Percentiles rank a stretch among this genome's conserved stretches.
Evolutionary conservation across 2,329 filamentous ascomycete genomes (phyloP).

Genomic region (Endocalyx cinctus): DNA sequence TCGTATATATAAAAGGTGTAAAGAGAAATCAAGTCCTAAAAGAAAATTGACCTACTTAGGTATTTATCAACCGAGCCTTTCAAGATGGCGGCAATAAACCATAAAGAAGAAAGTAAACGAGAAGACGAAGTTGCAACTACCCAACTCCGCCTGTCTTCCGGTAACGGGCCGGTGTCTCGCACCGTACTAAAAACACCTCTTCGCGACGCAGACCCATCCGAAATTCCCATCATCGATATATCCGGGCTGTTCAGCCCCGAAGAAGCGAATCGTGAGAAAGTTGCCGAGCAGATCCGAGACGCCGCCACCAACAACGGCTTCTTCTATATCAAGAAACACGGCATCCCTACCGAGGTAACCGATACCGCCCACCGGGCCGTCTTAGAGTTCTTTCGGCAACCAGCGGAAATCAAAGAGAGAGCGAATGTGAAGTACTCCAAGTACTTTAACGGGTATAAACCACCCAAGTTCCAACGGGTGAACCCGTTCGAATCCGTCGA

Average conservation of each 20-base stretch:
- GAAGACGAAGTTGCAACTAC: constrained; percentile 7
- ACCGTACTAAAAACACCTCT: constrained; percentile 16
- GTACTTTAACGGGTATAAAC: constrained; percentile 35
- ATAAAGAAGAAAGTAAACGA: neutral
- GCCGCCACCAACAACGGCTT: constrained; percentile 38
- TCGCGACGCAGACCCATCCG: constrained; percentile 17
- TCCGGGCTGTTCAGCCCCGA: constrained; percentile 32
- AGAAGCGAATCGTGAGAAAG: constrained; percentile 29
- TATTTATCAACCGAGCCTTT: neutral
- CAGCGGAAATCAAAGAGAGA: constrained; percentile 15
- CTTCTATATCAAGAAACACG: constrained; percentile 36
- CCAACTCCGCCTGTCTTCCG: constrained; percentile 18
- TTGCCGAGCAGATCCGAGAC: constrained; percentile 35
- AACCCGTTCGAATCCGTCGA: constrained; percentile 22
- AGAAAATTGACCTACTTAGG: neutral
- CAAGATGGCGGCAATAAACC: neutral
- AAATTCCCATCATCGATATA: constrained; percentile 41
- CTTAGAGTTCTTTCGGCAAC: constrained; percentile 21
- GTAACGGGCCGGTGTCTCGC: constrained; percentile 18
- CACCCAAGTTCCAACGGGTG: constrained; percentile 23
- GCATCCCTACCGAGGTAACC: constrained; percentile 23
- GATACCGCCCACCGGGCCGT: constrained; percentile 18
- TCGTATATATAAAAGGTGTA: neutral
- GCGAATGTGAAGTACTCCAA: constrained; percentile 32
- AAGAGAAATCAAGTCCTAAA: neutral